These are phyloP conservation scores for Talaromyces sp. DNA, from an alignment of 2,329 filamentous ascomycete species.

Conservation along the genomic window DNA sequence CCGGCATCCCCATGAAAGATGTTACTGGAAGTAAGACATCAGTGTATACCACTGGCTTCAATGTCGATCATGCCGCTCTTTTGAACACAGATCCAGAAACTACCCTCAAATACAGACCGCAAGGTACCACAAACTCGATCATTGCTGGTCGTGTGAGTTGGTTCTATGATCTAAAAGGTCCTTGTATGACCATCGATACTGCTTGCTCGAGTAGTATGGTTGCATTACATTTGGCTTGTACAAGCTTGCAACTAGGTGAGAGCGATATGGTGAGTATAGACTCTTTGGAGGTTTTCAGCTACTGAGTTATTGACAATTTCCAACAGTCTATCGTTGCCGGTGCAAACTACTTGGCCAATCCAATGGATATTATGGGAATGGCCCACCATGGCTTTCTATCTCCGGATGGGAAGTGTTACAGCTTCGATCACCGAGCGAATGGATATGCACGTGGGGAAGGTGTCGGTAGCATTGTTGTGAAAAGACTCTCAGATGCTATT, in stretches of 20 bases:
- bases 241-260: slow-evolving; percentile 15
- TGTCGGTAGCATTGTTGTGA: slow-evolving; percentile 27
- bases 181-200: slow-evolving; percentile 21
- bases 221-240: slow-evolving; percentile 15
- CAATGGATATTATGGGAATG: slow-evolving; percentile 19
- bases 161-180: slow-evolving; percentile 20
- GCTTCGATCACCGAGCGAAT: slow-evolving; percentile 36
- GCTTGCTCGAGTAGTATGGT: slow-evolving; percentile 23
- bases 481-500: slow-evolving; percentile 29
- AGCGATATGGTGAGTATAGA: slow-evolving; percentile 13
- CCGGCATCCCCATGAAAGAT: slow-evolving; percentile 29
- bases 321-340: slow-evolving; percentile 18
- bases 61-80: slow-evolving; percentile 29
- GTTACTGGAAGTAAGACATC: slow-evolving; percentile 31
- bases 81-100: slow-evolving; percentile 15
- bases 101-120: slow-evolving; percentile 23
- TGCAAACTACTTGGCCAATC: slow-evolving; percentile 18
- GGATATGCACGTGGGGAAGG: slow-evolving; percentile 44
- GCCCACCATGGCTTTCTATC: slow-evolving; percentile 22
- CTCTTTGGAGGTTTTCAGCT: neutral
- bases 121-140: slow-evolving; percentile 28
- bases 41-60: slow-evolving; percentile 33
- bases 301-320: neutral
- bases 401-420: slow-evolving; percentile 27
- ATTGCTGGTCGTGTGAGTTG: slow-evolving; percentile 30